These are phyloP conservation scores for Salvia miltiorrhiza DNA, from an alignment of 257 asterid genomes.

Conservation along the genomic window DNA sequence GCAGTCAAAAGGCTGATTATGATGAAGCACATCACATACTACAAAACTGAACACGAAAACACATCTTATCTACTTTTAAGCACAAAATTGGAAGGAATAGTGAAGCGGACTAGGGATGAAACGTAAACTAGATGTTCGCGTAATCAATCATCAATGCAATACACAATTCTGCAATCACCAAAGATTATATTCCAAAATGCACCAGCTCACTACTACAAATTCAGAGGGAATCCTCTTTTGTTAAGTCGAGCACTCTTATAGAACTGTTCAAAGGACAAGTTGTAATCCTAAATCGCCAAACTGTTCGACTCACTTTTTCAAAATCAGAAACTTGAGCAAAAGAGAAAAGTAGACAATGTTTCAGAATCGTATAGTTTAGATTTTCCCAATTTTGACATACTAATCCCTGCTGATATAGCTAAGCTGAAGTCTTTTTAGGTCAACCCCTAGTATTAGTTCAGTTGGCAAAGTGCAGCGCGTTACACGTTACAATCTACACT, in stretches of 20 bases:
- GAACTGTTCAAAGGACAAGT: not conserved
- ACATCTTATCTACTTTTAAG: not conserved
- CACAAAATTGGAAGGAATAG: not conserved
- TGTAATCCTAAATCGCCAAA: not conserved
- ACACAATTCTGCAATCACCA: not conserved
- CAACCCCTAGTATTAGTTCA: not conserved
- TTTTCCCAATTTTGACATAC: not conserved
- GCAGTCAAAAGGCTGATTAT: not conserved
- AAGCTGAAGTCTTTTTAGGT: not conserved
- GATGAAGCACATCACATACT: not conserved
- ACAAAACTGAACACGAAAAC: too few relatives aligned
- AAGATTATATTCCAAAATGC: not conserved
- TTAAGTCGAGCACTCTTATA: not conserved
- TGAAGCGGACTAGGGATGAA: not conserved
- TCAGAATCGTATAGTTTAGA: not conserved
- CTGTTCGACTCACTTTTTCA: not conserved
- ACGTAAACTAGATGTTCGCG: not conserved
- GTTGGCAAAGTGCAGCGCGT: not conserved
- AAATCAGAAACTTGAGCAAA: not conserved
- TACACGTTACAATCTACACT: not conserved
- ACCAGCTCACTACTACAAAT: not conserved
- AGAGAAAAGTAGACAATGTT: not conserved
- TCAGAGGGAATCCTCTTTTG: not conserved
- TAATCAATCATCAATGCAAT: not conserved
- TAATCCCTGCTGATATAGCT: not conserved